phyloP scores from a whole-genome alignment of 768 basidiomycete genomes.

The Lactarius psammicola region DNA sequence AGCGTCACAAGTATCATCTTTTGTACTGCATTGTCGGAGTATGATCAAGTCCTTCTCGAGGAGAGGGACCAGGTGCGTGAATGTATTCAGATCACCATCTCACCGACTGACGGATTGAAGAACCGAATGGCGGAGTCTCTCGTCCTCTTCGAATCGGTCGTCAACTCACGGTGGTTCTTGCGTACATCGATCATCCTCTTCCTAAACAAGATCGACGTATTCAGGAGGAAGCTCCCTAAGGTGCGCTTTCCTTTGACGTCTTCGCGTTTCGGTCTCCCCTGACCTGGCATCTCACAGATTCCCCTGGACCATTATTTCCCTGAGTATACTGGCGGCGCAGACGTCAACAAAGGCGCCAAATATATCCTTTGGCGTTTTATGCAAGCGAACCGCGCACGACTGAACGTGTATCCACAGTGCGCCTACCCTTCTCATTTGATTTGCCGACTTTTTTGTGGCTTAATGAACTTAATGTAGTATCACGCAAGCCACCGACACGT shows the following conservation, averaged over 20 bases:
- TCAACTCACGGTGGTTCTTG: slow-evolving; percentile 79
- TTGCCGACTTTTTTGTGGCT: too few species aligned
- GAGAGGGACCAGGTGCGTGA: slow-evolving; percentile 59
- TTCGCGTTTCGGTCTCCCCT: too few species aligned
- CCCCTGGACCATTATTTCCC: slow-evolving; percentile 77
- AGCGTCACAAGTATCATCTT: slow-evolving; percentile 80
- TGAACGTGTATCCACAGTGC: slow-evolving; percentile 92
- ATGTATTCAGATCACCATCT: neutral
- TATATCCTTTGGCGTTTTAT: slow-evolving; percentile 95
- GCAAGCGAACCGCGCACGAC: slow-evolving; percentile 77
- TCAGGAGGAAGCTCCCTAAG: slow-evolving; percentile 70
- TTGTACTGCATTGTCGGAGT: slow-evolving; percentile 71
- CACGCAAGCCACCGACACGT: slow-evolving; percentile 87
- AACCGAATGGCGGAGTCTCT: slow-evolving; percentile 79
- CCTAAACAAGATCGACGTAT: slow-evolving; percentile 72
- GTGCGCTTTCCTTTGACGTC: slow-evolving; percentile 19
- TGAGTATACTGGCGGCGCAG: slow-evolving; percentile 84
- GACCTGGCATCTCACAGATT: slow-evolving; percentile 41
- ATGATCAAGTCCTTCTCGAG: slow-evolving; percentile 70
- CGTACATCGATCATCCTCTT: slow-evolving; percentile 66
- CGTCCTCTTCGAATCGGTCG: slow-evolving; percentile 70
- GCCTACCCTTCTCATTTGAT: neutral
- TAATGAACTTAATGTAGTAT: slow-evolving; percentile 39
- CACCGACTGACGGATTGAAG: slow-evolving; percentile 36
- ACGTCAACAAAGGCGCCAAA: slow-evolving; percentile 92